Percentiles rank a stretch among this genome's conserved stretches.
phyloP scores from a whole-genome alignment of 78 protist species.

The Dictyostelium brefeldianum region DNA sequence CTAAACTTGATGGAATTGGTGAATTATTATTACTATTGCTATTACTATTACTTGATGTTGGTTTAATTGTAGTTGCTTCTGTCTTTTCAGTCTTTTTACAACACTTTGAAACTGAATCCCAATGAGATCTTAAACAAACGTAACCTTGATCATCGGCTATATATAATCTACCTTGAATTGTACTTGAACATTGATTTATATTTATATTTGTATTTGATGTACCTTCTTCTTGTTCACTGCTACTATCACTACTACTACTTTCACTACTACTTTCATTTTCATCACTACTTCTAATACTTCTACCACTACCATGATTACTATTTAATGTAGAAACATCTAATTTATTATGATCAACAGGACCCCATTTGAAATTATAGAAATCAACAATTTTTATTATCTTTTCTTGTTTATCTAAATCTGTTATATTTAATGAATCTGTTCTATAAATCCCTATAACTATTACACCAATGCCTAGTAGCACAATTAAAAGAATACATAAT shows the following conservation, averaged over 20 bases:
- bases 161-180: constrained; percentile 51
- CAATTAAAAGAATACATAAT: not conserved
- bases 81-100: not conserved
- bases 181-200: constrained; percentile 36
- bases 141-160: constrained; percentile 59
- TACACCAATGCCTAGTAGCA: not conserved
- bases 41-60: not conserved
- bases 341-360: not conserved
- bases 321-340: not conserved
- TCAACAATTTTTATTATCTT: not conserved
- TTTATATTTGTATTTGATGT: not conserved
- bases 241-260: not conserved
- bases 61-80: not conserved
- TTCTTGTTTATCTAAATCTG: not conserved
- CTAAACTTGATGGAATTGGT: too few species aligned
- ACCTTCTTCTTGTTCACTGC: not conserved
- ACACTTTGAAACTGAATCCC: constrained; percentile 24
- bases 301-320: not conserved
- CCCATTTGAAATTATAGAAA: not conserved
- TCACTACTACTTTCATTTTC: not conserved
- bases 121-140: constrained; percentile 15
- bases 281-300: not conserved
- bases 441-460: not conserved
- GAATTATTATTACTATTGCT: not conserved
- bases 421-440: not conserved